These are phyloP conservation scores for Ramalina peruviana DNA, from an alignment of 495 filamentous ascomycete species.

Conservation along the genomic window DNA sequence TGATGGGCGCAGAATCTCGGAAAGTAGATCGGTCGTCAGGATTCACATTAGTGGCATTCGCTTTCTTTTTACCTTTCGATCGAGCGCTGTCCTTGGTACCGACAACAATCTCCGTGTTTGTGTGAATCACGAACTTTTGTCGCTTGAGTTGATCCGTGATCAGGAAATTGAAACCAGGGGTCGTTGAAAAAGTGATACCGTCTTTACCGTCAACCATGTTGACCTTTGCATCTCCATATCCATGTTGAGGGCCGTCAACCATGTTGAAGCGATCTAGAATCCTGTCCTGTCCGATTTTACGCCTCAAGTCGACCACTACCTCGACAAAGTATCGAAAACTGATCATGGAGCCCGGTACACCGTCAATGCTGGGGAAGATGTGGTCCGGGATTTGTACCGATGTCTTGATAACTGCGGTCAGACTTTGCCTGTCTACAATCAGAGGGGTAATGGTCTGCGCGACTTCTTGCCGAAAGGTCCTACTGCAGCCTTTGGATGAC, in stretches of 20 bases:
- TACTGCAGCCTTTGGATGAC: slow-evolving; percentile 64
- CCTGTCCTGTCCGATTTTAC: slow-evolving; percentile 57
- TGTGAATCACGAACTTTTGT: slow-evolving; percentile 75
- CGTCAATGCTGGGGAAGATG: slow-evolving; percentile 80
- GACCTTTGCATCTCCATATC: slow-evolving; percentile 24
- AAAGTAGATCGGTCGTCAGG: neutral
- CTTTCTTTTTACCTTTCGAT: slow-evolving; percentile 35
- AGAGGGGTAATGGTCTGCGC: slow-evolving; percentile 76
- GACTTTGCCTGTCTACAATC: slow-evolving; percentile 66
- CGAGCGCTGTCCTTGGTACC: slow-evolving; percentile 71
- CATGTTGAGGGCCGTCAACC: slow-evolving; percentile 35
- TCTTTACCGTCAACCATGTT: slow-evolving; percentile 32
- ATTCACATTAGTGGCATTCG: neutral
- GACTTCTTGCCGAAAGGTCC: slow-evolving; percentile 86
- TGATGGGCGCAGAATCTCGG: neutral
- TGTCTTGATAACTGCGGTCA: slow-evolving; percentile 62
- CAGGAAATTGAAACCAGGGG: slow-evolving; percentile 56
- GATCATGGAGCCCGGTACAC: slow-evolving; percentile 81
- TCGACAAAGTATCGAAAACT: slow-evolving; percentile 89
- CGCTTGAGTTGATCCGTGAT: slow-evolving; percentile 78
- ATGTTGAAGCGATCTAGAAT: slow-evolving; percentile 45
- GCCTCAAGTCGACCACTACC: slow-evolving; percentile 80
- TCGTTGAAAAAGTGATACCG: slow-evolving; percentile 23
- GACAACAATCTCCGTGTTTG: slow-evolving; percentile 73
- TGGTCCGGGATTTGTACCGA: slow-evolving; percentile 80